Conservation (phyloP, 2,329 filamentous ascomycete species). For the Macrophomina pseudophaseolina region DNA sequence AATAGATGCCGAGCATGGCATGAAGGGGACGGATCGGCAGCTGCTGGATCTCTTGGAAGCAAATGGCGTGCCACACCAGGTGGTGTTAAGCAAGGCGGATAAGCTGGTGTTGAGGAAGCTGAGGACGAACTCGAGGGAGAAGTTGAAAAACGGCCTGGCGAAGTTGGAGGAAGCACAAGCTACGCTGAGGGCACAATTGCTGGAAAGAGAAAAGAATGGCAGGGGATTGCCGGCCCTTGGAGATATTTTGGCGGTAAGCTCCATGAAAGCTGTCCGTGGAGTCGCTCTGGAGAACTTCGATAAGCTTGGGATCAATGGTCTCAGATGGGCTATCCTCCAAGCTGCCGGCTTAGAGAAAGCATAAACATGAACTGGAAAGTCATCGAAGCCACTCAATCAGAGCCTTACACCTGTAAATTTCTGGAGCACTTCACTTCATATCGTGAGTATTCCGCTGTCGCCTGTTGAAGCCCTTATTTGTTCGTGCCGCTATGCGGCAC, state of each 20-base stretch:
- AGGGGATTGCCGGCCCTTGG: constrained; percentile 51
- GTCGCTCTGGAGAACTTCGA: constrained; percentile 48
- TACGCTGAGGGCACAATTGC: constrained; percentile 28
- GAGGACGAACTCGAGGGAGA: constrained; percentile 33
- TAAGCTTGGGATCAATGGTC: constrained; percentile 62
- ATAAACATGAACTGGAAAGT: neutral
- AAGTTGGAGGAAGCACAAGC: neutral
- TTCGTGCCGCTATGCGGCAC: too few relatives aligned
- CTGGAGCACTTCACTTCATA: too few relatives aligned
- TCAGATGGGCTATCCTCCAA: constrained; percentile 68
- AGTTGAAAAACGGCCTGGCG: constrained; percentile 35
- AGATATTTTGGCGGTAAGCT: constrained; percentile 66
- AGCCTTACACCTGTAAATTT: too few relatives aligned
- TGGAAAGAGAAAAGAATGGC: constrained; percentile 32
- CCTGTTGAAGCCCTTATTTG: too few relatives aligned
- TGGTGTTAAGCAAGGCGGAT: constrained; percentile 71
- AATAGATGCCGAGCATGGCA: constrained; percentile 66
- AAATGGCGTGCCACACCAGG: constrained; percentile 65
- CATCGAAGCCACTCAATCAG: neutral
- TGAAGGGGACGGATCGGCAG: constrained; percentile 65
- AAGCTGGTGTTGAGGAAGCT: constrained; percentile 51
- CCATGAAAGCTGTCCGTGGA: constrained; percentile 50
- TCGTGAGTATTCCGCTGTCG: too few relatives aligned
- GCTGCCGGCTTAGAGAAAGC: constrained; percentile 61
- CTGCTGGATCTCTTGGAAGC: constrained; percentile 62